Conservation (phyloP, 495 filamentous ascomycete species). For the Xylaria castorea region DNA sequence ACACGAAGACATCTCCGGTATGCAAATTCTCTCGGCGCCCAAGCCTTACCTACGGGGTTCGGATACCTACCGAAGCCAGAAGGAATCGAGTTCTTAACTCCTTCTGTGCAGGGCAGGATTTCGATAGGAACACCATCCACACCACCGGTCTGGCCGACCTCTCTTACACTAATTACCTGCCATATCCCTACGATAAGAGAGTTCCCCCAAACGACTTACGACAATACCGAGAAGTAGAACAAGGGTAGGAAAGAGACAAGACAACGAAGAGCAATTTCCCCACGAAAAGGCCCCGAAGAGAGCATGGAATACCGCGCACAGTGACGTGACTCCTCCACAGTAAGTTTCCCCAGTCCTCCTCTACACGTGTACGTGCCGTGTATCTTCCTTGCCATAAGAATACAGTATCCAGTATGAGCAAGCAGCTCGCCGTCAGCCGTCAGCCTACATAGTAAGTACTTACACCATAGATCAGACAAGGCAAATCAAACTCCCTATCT, state of each 20-base stretch:
- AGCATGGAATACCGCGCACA: background rate
- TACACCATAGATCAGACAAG: background rate
- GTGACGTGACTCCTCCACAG: background rate
- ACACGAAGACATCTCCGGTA: constrained; percentile 3
- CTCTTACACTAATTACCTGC: background rate
- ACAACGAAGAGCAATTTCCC: background rate
- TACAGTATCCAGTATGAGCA: background rate
- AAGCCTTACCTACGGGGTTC: background rate
- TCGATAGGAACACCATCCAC: background rate
- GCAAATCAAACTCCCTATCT: background rate
- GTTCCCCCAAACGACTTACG: background rate
- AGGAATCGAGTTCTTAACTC: background rate
- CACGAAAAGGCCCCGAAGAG: background rate
- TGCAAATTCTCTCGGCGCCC: background rate
- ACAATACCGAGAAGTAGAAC: background rate
- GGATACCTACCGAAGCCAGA: constrained; percentile 8
- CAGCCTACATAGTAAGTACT: too few relatives aligned
- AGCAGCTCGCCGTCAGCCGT: background rate
- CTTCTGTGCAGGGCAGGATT: background rate
- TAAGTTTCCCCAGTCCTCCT: background rate
- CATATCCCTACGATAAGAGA: background rate
- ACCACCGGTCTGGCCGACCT: constrained; percentile 1
- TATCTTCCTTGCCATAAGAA: background rate
- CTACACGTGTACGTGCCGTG: background rate
- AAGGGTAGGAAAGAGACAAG: background rate